These are phyloP conservation scores for Aspergillus sclerotiicarbonarius DNA, from an alignment of 495 filamentous ascomycete species.

Conservation along the genomic window DNA sequence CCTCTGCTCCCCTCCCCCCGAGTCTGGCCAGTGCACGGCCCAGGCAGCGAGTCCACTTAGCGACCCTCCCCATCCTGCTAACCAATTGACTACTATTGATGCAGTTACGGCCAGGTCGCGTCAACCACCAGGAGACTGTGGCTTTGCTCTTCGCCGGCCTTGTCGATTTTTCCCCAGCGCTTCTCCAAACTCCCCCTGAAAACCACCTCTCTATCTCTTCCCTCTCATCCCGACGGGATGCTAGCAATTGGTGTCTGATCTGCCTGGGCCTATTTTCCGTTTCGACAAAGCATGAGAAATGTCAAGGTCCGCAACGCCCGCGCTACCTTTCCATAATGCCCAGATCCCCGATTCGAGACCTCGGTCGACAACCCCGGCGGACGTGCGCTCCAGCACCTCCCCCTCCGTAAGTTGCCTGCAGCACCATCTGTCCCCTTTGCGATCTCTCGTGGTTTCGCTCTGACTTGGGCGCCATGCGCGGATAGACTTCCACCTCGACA, in stretches of 20 bases:
- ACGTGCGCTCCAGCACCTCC: conserved; percentile 29
- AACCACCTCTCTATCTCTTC: conserved; percentile 9
- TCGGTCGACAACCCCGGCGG: conserved; percentile 37
- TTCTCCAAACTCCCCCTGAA: neutral
- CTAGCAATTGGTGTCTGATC: conserved; percentile 23
- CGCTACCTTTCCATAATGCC: conserved; percentile 55
- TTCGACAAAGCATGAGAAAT: conserved; percentile 52
- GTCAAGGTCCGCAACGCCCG: conserved; percentile 59
- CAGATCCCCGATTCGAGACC: conserved; percentile 35
- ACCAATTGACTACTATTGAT: conserved; percentile 9
- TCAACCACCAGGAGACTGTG: conserved; percentile 23
- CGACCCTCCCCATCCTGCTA: conserved; percentile 8
- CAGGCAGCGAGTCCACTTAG: conserved; percentile 1
- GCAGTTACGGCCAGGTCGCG: conserved; percentile 37
- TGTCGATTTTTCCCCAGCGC: conserved; percentile 4
- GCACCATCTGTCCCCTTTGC: neutral
- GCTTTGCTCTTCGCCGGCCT: conserved; percentile 11
- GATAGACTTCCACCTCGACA: conserved; percentile 56
- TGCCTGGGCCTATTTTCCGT: conserved; percentile 18
- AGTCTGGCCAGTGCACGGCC: neutral
- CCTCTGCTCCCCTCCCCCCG: neutral
- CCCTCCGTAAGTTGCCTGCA: conserved; percentile 31
- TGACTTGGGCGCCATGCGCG: conserved; percentile 7
- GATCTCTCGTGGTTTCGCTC: too few species aligned
- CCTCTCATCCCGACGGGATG: conserved; percentile 31